A percentile compares a stretch with the other conserved stretches of the same genome.
Evolutionary conservation across 306 rosid species (phyloP).

Genomic region (Potentilla sterilis): DNA sequence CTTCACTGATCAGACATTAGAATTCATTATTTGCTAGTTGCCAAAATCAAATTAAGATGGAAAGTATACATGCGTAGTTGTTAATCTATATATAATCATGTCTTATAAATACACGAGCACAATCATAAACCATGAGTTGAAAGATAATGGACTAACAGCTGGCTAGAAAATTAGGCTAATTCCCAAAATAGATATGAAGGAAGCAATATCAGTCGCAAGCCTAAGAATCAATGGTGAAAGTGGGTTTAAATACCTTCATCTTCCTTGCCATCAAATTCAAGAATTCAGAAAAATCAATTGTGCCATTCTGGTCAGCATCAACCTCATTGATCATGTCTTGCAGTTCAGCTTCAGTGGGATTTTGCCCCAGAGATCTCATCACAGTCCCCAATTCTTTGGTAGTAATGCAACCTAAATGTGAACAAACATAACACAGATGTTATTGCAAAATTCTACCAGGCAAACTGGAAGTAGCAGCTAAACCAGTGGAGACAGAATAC

Average conservation of each 20-base stretch:
- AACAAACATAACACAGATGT: conserved; percentile 6
- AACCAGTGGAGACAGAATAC: not conserved
- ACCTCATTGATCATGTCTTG: conserved; percentile 39
- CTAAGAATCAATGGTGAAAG: not conserved
- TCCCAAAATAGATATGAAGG: not conserved
- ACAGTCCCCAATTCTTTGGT: conserved; percentile 37
- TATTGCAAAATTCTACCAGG: not conserved
- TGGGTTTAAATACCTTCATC: conserved; percentile 24
- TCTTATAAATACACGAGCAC: not conserved
- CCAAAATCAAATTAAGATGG: not conserved
- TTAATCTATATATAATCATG: not conserved
- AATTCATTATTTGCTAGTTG: not conserved
- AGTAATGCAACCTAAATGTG: conserved; percentile 28
- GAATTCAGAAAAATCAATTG: conserved; percentile 34
- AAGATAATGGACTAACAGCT: not conserved
- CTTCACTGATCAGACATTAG: not conserved
- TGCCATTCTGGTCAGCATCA: conserved; percentile 38
- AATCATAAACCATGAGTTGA: not conserved
- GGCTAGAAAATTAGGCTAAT: not conserved
- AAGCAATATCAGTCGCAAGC: not conserved
- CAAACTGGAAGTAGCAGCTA: not conserved
- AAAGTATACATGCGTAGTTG: not conserved
- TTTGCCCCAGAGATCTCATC: conserved; percentile 37
- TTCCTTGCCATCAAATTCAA: conserved; percentile 37
- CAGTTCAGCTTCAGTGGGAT: conserved; percentile 34